Percentiles rank a stretch among this genome's conserved stretches.
Conservation (phyloP, 805 yeast genomes). For the Candida sakaeoensis region DNA sequence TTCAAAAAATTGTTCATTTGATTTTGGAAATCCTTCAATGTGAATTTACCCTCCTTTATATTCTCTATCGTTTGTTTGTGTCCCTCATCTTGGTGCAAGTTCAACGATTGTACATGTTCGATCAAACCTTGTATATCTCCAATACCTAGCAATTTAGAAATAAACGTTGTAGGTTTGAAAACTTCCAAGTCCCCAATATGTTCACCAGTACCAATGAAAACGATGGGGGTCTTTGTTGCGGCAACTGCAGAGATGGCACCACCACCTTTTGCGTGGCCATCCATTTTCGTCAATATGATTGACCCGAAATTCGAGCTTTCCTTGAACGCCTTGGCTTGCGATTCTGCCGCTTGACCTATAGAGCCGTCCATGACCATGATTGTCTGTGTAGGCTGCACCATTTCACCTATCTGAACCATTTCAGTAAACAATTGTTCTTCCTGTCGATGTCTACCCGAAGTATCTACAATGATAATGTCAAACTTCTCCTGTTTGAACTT, state of each 20-base stretch:
- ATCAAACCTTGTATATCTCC: constrained; percentile 92
- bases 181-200: constrained; percentile 90
- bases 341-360: constrained; percentile 97
- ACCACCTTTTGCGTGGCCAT: constrained; percentile 99
- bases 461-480: constrained; percentile 92
- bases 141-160: constrained; percentile 89
- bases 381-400: constrained; percentile 91
- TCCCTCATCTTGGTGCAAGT: constrained; percentile 59
- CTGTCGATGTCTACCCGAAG: constrained; percentile 97
- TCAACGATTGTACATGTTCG: constrained; percentile 88
- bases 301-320: constrained; percentile 93
- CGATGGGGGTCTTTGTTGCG: constrained; percentile 90
- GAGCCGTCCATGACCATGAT: constrained; percentile 97
- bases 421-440: constrained; percentile 88
- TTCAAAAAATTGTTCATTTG: constrained; percentile 94
- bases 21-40: constrained; percentile 84
- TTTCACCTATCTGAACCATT: constrained; percentile 88
- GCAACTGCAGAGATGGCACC: constrained; percentile 99
- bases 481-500: constrained; percentile 88
- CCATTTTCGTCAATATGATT: constrained; percentile 92
- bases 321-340: constrained; percentile 91
- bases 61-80: constrained; percentile 90
- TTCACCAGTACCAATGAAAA: constrained; percentile 97
- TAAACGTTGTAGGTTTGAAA: constrained; percentile 83
- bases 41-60: constrained; percentile 91